Evolutionary conservation across 768 basidiomycete species (phyloP).

Genomic region (Suillus subaureus): DNA sequence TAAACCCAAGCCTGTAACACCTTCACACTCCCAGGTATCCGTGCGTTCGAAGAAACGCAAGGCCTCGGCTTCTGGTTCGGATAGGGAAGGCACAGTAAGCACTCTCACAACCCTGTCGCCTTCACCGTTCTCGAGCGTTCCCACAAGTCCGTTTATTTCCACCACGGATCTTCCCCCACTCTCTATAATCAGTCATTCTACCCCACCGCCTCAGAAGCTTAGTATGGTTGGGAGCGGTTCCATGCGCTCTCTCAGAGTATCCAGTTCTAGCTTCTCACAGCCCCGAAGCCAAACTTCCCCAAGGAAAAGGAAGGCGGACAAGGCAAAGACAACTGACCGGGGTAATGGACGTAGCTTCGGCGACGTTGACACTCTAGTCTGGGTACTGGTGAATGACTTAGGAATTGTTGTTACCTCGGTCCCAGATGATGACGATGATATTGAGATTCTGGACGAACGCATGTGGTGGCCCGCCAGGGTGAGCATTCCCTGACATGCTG

Average conservation of each 20-base stretch:
- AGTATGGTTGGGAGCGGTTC: conserved; percentile 18
- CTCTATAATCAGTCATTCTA: conserved; percentile 12
- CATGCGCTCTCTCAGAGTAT: conserved; percentile 8
- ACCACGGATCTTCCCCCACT: conserved; percentile 21
- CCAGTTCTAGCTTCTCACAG: conserved; percentile 20
- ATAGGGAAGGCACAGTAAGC: conserved; percentile 13
- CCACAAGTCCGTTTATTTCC: conserved; percentile 16
- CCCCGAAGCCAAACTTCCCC: conserved; percentile 19
- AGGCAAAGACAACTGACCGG: conserved; percentile 7
- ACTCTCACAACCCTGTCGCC: conserved; percentile 20
- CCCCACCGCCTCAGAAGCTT: conserved; percentile 3
- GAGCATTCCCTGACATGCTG: conserved; percentile 23
- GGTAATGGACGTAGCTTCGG: conserved; percentile 18
- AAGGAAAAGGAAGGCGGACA: conserved; percentile 22
- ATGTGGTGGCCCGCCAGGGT: conserved; percentile 81
- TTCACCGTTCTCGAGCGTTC: conserved; percentile 30
- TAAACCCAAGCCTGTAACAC: conserved; percentile 10
- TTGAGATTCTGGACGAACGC: conserved; percentile 18
- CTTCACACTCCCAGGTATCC: conserved; percentile 12
- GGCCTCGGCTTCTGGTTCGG: conserved; percentile 15
- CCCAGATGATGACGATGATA: conserved; percentile 27
- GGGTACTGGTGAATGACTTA: conserved; percentile 52
- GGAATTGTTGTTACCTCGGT: conserved; percentile 34
- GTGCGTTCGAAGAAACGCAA: conserved; percentile 26
- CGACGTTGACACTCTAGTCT: conserved; percentile 45